Base-by-base conservation (phyloP, 495 filamentous ascomycete species). In the Penicillium turbatum region DNA sequence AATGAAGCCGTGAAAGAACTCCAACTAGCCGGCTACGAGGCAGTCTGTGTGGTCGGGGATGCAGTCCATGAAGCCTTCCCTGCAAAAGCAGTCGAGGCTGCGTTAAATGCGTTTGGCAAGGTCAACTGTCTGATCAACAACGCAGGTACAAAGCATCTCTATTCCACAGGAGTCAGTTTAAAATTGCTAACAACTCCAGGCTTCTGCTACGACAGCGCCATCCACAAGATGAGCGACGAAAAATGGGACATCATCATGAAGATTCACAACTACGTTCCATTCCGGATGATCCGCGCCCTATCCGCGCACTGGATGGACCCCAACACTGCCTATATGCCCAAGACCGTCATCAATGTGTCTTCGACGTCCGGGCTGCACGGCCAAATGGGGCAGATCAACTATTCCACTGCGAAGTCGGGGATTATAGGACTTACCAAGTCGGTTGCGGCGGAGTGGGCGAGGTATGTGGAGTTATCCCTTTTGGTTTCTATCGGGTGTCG, bases 371-470 rank as follows among this genome's bases (percentile, higher is more conserved):
- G 87, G 35, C 62, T 87, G 6, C 82, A 88, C 66, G 86, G 87
- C 16, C 88, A 89, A 59, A 77, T 79, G 11, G 87, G 87, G 8
- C 86, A 90, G 71, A 76, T 81, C 41, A 90, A 89, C 73, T 89
- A 89, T 61, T 76, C 82, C 29, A 70, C 85, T 24, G 86, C 85
- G 19, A 88, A 90, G 68, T 80, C 86, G 13, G 86, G 85, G 24
- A 79, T 89, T 8, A 72, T 76, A 5, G 86, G 86, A 15, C 66
- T 89, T 26, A 84, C 83, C 39, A 89, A 90, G 70, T 83, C 84
- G 4, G 84, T 89, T 60, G 87, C 86, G 5, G 87, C 88, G 63
- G 87, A 90, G 69, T 89, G 87, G 86, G 86, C 86, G 42, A 86
- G 86, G 4, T 65, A 72, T 17, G 50, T 45, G 17, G n/a, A n/a